Conservation (phyloP, 1,284 basidiomycete genomes). For the Ceratorhiza oryzae-sativae region DNA sequence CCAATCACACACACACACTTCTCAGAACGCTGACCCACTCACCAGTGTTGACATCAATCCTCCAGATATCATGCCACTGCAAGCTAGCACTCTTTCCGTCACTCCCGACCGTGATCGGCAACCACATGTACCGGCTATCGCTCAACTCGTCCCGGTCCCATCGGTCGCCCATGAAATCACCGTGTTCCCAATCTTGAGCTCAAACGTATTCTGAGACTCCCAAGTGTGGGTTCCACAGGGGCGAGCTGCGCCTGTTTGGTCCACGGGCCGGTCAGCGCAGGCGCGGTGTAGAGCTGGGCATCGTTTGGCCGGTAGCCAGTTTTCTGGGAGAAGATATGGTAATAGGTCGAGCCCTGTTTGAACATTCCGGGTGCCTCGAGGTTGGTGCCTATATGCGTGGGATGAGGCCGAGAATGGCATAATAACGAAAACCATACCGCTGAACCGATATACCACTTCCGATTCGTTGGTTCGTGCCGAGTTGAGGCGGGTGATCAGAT, state of each 20-base stretch:
- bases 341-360: conserved; percentile 45
- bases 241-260: conserved; percentile 48
- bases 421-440: conserved; percentile 41
- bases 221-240: conserved; percentile 48
- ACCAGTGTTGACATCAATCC: conserved; percentile 48
- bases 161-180: conserved; percentile 49
- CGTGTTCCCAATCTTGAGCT: conserved; percentile 46
- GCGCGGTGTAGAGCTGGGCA: conserved; percentile 48
- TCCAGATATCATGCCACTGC: conserved; percentile 49
- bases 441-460: conserved; percentile 48
- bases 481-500: conserved; percentile 46
- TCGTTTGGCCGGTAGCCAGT: conserved; percentile 49
- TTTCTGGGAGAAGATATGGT: conserved; percentile 47
- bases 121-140: conserved; percentile 49
- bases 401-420: background rate
- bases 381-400: conserved; percentile 8
- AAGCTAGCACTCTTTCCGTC: conserved; percentile 37
- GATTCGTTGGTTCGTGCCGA: conserved; percentile 47
- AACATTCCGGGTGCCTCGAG: conserved; percentile 42
- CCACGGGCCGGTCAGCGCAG: conserved; percentile 48
- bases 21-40: background rate
- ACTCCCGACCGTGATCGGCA: conserved; percentile 45
- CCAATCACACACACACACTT: background rate
- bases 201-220: conserved; percentile 50
- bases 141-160: conserved; percentile 43